A percentile compares a stretch with the other conserved stretches of the same genome.
Evolutionary conservation across 371 early-diverging fungal genomes (phyloP).

Genomic region (Zychaea mexicana): DNA sequence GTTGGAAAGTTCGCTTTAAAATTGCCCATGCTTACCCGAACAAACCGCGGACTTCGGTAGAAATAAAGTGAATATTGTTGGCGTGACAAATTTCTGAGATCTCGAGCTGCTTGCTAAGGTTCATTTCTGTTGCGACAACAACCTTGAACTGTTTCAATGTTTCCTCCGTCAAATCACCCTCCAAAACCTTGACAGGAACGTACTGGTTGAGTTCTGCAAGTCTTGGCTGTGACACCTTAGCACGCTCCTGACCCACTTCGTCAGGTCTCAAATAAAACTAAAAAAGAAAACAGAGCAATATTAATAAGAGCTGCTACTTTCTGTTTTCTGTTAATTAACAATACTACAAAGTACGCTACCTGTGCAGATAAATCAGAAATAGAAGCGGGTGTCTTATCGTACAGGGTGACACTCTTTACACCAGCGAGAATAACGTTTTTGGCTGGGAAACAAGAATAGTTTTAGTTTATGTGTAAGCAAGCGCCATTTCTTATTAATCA

Average conservation of each 20-base stretch:
- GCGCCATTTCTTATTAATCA: background rate
- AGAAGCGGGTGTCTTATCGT: slow-evolving; percentile 82
- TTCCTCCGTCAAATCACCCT: slow-evolving; percentile 76
- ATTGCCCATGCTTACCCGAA: slow-evolving; percentile 85
- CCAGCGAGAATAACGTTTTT: slow-evolving; percentile 99
- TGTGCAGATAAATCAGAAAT: slow-evolving; percentile 93
- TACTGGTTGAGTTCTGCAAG: slow-evolving; percentile 98
- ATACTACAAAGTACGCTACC: slow-evolving; percentile 52
- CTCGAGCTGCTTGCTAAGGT: slow-evolving; percentile 81
- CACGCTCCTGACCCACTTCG: slow-evolving; percentile 96
- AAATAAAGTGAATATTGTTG: slow-evolving; percentile 89
- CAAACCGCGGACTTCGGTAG: slow-evolving; percentile 93
- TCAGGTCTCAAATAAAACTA: slow-evolving; percentile 92
- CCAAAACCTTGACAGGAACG: slow-evolving; percentile 89
- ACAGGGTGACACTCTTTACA: slow-evolving; percentile 96
- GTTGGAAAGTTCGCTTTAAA: too few species aligned
- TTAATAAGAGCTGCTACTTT: background rate
- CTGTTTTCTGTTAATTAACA: background rate
- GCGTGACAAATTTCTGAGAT: slow-evolving; percentile 89
- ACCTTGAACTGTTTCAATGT: slow-evolving; percentile 80
- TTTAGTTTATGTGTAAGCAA: too few species aligned
- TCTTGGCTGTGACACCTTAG: slow-evolving; percentile 73
- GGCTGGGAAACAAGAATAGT: slow-evolving; percentile 56
- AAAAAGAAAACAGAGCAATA: background rate
- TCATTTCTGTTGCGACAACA: slow-evolving; percentile 86